Percentiles rank a stretch among this genome's conserved stretches.
Evolutionary conservation across 805 yeast genomes (phyloP).

Genomic region (Teunomyces stri): DNA sequence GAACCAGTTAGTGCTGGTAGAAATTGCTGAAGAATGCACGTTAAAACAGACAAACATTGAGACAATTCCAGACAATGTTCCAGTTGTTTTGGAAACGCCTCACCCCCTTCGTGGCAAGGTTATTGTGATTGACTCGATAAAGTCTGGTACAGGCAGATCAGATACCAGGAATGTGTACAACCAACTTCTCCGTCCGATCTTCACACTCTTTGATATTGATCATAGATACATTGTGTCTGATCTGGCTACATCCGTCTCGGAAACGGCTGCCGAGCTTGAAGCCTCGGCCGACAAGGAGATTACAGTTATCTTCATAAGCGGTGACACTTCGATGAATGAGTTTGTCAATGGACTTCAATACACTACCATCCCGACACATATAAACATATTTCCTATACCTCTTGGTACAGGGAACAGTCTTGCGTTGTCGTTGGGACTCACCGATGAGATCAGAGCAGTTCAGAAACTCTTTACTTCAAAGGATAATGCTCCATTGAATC

Average conservation of each 20-base stretch:
- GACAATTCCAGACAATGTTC: neutral
- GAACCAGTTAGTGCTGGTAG: constrained; percentile 1
- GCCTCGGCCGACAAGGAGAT: constrained; percentile 15
- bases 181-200: constrained; percentile 46
- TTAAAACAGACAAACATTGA: neutral
- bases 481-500: constrained; percentile 34
- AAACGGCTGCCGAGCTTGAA: constrained; percentile 34
- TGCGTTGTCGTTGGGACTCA: constrained; percentile 55
- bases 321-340: constrained; percentile 84
- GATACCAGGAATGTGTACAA: constrained; percentile 35
- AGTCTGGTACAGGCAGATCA: constrained; percentile 46
- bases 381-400: constrained; percentile 50
- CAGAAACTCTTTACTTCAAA: constrained; percentile 31
- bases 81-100: neutral
- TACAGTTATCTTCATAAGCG: constrained; percentile 66
- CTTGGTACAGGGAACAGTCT: constrained; percentile 88
- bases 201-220: constrained; percentile 32
- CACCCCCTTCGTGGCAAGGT: constrained; percentile 6
- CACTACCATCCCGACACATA: neutral
- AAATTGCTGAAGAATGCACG: neutral
- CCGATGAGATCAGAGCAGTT: constrained; percentile 26
- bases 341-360: constrained; percentile 52
- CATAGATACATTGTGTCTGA: constrained; percentile 46
- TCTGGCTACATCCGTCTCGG: constrained; percentile 33
- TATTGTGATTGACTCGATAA: constrained; percentile 46